Evolutionary conservation across 345 rosid genomes (phyloP), one percentile per base, ranked within the genome.

Genomic region (Rhizophora mangle): DNA sequence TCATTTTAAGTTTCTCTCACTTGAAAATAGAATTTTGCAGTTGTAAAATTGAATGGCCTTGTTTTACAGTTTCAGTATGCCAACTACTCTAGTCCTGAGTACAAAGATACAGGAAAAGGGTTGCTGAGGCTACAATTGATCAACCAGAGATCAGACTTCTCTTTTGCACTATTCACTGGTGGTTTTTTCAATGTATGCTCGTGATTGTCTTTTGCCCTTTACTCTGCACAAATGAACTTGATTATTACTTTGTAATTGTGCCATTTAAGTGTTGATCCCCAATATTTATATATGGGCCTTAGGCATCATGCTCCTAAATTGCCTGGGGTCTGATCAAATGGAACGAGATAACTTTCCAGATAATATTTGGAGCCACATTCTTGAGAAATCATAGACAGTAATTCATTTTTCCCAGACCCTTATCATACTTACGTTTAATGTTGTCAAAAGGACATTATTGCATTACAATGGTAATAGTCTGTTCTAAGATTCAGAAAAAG

Each of bases 121-220:
- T 75, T 62, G 19, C 70, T 88, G 86, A 87, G 82, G 82, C 83
- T 90, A 81, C 93, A 75, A 46, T 63, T 90, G 76, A 85, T 88
- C 75, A 90, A 90, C 77, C 96, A 90, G 71, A 78, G 96, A 88
- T 90, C 96, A 0, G 89, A 87, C 43, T 89, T 87, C 72, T 83
- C 91, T 0, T 83, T 89, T 63, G 89, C 82, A 5, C 82, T 89
- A 11, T 86, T 89, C 63, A 80, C 88, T 62, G 89, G 89, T 37
- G 87, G 87, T 59, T 72, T 89, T 29, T 71, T 68, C 67, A 85
- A 82, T 62, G 96, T 85, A 84, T n/a, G 79, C 70, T 70, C 73
- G 13, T 49, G 47, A 55, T 10, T 57, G n/a, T 16, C 34, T 16
- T 56, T 26, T 63, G n/a, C 19, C 34, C 10, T 56, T 26, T 63